These are phyloP conservation scores for Penicillium sp. DNA, from an alignment of 2,329 filamentous ascomycete species.

Conservation along the genomic window DNA sequence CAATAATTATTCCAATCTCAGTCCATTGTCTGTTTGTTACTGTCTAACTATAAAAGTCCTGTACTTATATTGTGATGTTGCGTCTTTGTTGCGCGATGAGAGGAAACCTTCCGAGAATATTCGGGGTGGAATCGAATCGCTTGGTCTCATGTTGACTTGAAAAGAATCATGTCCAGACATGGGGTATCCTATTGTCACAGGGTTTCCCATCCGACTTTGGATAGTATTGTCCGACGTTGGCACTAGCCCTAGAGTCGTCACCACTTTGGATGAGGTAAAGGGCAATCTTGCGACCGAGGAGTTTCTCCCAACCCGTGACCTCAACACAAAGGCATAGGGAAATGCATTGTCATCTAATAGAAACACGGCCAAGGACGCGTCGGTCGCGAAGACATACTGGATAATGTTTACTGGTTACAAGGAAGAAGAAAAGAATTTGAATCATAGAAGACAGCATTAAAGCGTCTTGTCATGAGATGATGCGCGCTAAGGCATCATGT, in stretches of 20 bases:
- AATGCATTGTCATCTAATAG: not conserved
- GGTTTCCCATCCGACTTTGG: not conserved
- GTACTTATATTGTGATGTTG: not conserved
- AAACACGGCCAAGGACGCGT: not conserved
- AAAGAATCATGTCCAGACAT: too few relatives aligned
- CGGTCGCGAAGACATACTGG: not conserved
- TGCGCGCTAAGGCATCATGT: slow-evolving; percentile 32
- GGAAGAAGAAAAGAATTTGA: slow-evolving; percentile 14
- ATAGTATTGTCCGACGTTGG: too few relatives aligned
- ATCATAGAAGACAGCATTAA: slow-evolving; percentile 34
- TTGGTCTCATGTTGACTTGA: too few relatives aligned
- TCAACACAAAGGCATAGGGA: too few relatives aligned
- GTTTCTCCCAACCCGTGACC: too few relatives aligned
- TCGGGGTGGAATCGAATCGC: not conserved
- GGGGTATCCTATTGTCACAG: too few relatives aligned
- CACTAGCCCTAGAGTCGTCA: too few relatives aligned
- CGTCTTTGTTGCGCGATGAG: not conserved
- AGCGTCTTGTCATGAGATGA: slow-evolving; percentile 38
- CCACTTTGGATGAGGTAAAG: too few relatives aligned
- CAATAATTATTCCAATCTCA: not conserved
- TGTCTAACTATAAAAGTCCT: not conserved
- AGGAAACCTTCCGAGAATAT: not conserved
- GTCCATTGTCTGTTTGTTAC: too few relatives aligned
- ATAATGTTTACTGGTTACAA: not conserved
- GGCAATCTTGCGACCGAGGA: not conserved